These are phyloP conservation scores for Ascosphaera apis DNA, from an alignment of 2,329 filamentous ascomycete species.

Conservation along the genomic window DNA sequence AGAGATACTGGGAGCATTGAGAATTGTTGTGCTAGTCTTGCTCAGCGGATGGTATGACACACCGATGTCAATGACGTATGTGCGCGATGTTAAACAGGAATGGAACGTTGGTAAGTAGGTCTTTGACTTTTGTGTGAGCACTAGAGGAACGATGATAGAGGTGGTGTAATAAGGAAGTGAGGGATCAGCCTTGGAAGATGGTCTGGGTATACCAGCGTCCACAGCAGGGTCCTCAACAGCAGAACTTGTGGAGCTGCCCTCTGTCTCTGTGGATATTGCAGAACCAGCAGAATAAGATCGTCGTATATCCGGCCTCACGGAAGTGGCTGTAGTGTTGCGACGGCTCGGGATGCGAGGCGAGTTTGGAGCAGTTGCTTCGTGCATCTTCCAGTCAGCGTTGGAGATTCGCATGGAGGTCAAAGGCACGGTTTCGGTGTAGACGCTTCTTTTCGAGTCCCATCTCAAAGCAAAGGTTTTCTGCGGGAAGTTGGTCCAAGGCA, in stretches of 20 bases:
- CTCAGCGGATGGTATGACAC: slow-evolving; percentile 31
- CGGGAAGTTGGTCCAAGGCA: slow-evolving; percentile 28
- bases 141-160: slow-evolving; percentile 38
- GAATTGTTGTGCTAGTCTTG: slow-evolving; percentile 14
- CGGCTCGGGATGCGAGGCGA: slow-evolving; percentile 19
- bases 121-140: slow-evolving; percentile 32
- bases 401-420: slow-evolving; percentile 33
- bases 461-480: slow-evolving; percentile 18
- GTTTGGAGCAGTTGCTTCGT: slow-evolving; percentile 15
- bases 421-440: slow-evolving; percentile 28
- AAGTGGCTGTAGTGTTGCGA: slow-evolving; percentile 9
- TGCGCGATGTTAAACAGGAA: slow-evolving; percentile 40
- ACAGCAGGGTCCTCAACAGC: slow-evolving; percentile 3
- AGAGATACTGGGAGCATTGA: slow-evolving; percentile 17
- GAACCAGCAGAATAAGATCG: slow-evolving; percentile 8
- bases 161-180: slow-evolving; percentile 33
- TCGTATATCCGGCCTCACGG: neutral
- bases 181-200: slow-evolving; percentile 10
- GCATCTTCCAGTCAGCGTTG: slow-evolving; percentile 33
- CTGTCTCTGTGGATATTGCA: slow-evolving; percentile 10
- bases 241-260: slow-evolving; percentile 8
- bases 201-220: neutral
- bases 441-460: slow-evolving; percentile 23
- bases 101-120: slow-evolving; percentile 47
- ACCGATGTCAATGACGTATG: slow-evolving; percentile 37